phyloP scores from a whole-genome alignment of 139 green algal genomes.

The Astrephomene gubernaculifera region DNA sequence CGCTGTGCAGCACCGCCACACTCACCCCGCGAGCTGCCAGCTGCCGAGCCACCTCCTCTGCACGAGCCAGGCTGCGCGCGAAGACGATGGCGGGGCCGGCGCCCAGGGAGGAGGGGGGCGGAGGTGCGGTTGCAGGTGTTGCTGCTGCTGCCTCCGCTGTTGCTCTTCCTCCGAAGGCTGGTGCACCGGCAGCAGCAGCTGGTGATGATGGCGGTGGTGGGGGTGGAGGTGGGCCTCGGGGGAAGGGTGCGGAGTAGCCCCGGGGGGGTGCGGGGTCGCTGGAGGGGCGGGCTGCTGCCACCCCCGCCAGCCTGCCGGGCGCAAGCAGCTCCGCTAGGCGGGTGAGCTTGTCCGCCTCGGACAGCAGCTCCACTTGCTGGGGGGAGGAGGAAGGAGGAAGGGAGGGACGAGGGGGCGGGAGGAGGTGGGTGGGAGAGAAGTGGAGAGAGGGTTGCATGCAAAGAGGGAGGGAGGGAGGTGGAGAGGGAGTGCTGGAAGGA shows the following conservation, averaged over 20 bases:
- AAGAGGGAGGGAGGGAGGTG: no score
- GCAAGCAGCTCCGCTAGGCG: slow-evolving; percentile 18
- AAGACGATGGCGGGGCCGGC: slow-evolving; percentile 53
- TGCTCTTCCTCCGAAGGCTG: no score
- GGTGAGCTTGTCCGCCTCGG: slow-evolving; percentile 5
- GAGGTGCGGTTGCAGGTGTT: no score
- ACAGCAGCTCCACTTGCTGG: slow-evolving; percentile 18
- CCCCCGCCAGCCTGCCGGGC: neutral
- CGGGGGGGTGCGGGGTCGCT: neutral
- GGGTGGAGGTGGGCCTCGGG: neutral
- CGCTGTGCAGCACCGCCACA: slow-evolving; percentile 83
- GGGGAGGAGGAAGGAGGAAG: neutral
- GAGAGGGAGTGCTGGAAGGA: no score
- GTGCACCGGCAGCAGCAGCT: neutral
- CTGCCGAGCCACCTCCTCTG: slow-evolving; percentile 26
- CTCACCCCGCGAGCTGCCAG: slow-evolving; percentile 68
- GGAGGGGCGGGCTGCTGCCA: neutral
- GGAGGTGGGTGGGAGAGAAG: no score
- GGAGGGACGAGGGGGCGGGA: neutral
- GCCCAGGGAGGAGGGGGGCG: neutral
- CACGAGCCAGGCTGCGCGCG: slow-evolving; percentile 31
- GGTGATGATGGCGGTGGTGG: neutral
- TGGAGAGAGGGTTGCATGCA: no score
- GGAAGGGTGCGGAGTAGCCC: neutral
- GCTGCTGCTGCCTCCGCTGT: no score